Evolutionary conservation across 805 yeast species (phyloP), one percentile per base, ranked within the genome.

Genomic region (Kluyveromyces siamensis): DNA sequence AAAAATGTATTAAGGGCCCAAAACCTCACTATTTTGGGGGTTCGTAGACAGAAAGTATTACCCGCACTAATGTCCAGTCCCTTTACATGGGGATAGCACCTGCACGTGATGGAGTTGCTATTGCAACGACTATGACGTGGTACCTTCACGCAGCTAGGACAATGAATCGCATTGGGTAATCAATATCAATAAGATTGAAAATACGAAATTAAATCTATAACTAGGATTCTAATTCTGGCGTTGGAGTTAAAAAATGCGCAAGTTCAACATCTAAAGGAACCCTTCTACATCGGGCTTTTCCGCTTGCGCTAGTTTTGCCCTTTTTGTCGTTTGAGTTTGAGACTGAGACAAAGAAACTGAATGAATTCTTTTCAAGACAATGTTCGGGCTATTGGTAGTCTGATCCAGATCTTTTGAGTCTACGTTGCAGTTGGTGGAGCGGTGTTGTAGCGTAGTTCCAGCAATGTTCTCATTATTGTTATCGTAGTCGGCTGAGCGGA

Each of bases 231-330:
- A 30, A 30, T 11, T 30, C 4, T 30, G 35, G 14, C 11, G 25
- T 21, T 21, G 25, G 25, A 21, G 3, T 21, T 21, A 4, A 21
- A 4, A 4, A 6, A 21, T 21, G 25, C 25, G 25, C 25, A 21
- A 4, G 3, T 21, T 21, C 25, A 21, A 4, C 6, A 21, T 4
- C 25, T 33, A 43, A 6, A 43, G 39, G 18, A 43, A 43, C n/a
- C 45, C 45, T 21, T 43, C 45, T 14, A 43, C 51, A 8, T 53
- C 48, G 16, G 45, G 53, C 27, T 54, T 53, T 35, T 50, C 52
- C 8, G 64, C 55, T 40, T 55, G 58, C 48, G 63, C 65, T 19
- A 65, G 50, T 52, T 55, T 61, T 25, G 69, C 69, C 35, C 69
- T 58, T 44, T 63, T 65, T 16, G 60, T 53, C 43, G 56, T 61